phyloP scores from a whole-genome alignment of 495 filamentous ascomycete genomes.

The Letharia columbiana region DNA sequence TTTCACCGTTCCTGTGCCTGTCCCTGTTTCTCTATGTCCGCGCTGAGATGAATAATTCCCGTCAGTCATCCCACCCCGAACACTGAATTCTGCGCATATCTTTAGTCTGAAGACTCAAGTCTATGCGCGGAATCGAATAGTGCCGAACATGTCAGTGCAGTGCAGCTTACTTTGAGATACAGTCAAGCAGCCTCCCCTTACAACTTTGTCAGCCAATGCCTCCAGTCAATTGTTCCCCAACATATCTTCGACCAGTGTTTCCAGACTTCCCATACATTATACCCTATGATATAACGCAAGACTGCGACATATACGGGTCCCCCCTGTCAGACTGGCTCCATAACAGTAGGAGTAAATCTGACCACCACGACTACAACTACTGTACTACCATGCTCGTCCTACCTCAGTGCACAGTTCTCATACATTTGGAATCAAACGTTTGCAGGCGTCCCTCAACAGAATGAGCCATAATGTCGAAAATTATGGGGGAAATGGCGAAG shows the following conservation, averaged over 20 bases:
- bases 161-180: no score
- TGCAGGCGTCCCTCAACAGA: background rate
- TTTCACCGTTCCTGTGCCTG: background rate
- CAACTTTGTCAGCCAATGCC: background rate
- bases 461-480: background rate
- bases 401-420: conserved; percentile 7
- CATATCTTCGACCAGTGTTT: background rate
- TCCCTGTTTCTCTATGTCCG: background rate
- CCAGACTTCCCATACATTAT: conserved; percentile 7
- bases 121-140: no score
- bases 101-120: no score
- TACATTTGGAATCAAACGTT: background rate
- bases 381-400: conserved; percentile 16
- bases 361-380: conserved; percentile 4
- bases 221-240: background rate
- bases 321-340: conserved; percentile 8
- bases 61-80: no score
- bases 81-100: no score
- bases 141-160: no score
- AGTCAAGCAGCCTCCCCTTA: background rate
- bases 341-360: conserved; percentile 10
- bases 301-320: conserved; percentile 13
- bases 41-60: background rate
- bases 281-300: background rate
- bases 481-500: no score